Conservation (phyloP, 225 moss, liverwort and hornwort genomes). For the Takakia lepidozioides region DNA sequence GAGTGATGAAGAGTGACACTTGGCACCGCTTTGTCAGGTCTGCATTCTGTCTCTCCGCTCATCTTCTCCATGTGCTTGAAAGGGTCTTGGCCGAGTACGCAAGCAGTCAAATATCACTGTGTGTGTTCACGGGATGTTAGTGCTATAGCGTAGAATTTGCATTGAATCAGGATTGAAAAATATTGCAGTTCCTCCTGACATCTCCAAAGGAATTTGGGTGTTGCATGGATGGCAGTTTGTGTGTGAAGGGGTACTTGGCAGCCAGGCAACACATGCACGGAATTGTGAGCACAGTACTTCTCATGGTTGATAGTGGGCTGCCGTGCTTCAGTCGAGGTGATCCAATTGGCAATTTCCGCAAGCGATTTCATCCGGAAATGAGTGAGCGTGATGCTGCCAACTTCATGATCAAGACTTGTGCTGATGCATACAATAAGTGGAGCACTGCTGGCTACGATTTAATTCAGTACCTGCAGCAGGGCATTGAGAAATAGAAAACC, state of each 20-base stretch:
- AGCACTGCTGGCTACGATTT: constrained; percentile 86
- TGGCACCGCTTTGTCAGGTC: constrained; percentile 84
- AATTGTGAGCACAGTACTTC: constrained; percentile 62
- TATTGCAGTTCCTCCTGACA: no score
- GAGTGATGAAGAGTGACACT: constrained; percentile 79
- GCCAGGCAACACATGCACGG: constrained; percentile 87
- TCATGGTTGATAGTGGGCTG: constrained; percentile 89
- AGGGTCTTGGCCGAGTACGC: not conserved
- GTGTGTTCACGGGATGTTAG: no score
- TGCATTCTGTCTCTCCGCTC: no score
- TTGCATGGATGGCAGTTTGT: constrained; percentile 39
- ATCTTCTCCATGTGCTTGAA: not conserved
- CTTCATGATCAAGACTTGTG: constrained; percentile 93
- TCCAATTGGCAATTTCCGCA: constrained; percentile 77
- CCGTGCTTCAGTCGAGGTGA: constrained; percentile 93
- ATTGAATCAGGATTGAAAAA: no score
- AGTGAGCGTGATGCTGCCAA: constrained; percentile 85
- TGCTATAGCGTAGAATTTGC: no score
- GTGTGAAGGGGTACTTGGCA: constrained; percentile 84
- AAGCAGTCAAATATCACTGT: no score
- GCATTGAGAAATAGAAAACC: constrained; percentile 53
- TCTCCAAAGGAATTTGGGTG: not conserved
- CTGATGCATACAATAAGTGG: constrained; percentile 93
- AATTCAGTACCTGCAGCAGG: constrained; percentile 84
- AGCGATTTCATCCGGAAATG: constrained; percentile 85